Evolutionary conservation across 1,284 basidiomycete genomes (phyloP).

Genomic region (Entoloma clypeatum): DNA sequence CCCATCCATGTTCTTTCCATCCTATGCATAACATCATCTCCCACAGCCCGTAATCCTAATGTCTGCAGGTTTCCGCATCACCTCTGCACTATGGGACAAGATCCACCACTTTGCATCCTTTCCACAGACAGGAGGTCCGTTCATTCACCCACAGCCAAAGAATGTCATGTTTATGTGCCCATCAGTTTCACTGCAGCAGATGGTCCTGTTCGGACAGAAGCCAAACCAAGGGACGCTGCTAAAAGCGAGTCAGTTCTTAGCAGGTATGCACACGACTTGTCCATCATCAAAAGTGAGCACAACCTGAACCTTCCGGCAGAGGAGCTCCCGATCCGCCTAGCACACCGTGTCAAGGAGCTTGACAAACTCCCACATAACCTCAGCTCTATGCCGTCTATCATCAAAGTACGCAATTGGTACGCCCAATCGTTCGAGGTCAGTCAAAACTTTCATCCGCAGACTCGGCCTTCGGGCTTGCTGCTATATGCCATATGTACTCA

Average conservation of each 20-base stretch:
- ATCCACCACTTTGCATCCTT: constrained; percentile 94
- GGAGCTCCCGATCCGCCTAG: constrained; percentile 91
- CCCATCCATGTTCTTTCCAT: no score
- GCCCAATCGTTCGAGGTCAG: constrained; percentile 95
- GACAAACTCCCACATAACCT: constrained; percentile 93
- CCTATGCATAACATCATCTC: no score
- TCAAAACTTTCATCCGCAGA: constrained; percentile 14
- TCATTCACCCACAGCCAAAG: neutral
- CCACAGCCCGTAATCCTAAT: no score
- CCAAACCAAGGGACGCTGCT: constrained; percentile 85
- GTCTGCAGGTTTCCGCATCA: constrained; percentile 65
- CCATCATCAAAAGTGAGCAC: neutral
- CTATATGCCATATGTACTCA: no score
- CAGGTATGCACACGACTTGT: constrained; percentile 52
- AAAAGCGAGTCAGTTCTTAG: constrained; percentile 80
- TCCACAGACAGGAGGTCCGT: constrained; percentile 84
- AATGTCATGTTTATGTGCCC: neutral
- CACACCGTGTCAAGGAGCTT: constrained; percentile 95
- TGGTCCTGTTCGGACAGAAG: constrained; percentile 86
- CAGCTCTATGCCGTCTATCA: constrained; percentile 89
- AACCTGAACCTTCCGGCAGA: constrained; percentile 43
- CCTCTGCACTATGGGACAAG: constrained; percentile 83
- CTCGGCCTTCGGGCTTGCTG: constrained; percentile 6
- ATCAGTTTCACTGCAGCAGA: constrained; percentile 83
- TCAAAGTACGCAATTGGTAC: constrained; percentile 98